Evolutionary conservation across 768 basidiomycete species (phyloP).

Genomic region (Termitomyces sp.): DNA sequence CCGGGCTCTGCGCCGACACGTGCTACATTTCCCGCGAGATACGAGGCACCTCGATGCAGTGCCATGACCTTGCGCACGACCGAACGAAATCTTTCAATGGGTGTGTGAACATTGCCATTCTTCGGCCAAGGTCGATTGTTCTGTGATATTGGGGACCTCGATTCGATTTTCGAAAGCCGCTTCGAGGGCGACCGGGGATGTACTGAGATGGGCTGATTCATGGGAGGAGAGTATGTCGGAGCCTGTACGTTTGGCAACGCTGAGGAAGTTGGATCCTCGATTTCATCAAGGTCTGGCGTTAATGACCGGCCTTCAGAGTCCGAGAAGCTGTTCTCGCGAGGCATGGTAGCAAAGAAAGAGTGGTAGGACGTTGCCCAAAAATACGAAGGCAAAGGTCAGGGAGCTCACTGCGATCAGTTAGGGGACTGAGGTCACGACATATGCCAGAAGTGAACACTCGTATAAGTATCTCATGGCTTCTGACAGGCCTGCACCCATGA

Average conservation of each 20-base stretch:
- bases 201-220: background rate
- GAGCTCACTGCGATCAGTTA: background rate
- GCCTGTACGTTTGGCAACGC: slow-evolving; percentile 10
- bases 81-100: slow-evolving; percentile 48
- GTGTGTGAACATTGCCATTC: slow-evolving; percentile 20
- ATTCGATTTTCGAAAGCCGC: slow-evolving; percentile 7
- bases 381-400: background rate
- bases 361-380: slow-evolving; percentile 4
- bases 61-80: slow-evolving; percentile 60
- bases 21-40: slow-evolving; percentile 21
- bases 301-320: slow-evolving; percentile 64
- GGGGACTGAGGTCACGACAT: background rate
- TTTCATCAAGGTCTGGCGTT: slow-evolving; percentile 57
- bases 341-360: slow-evolving; percentile 33
- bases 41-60: slow-evolving; percentile 49
- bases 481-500: background rate
- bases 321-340: slow-evolving; percentile 62
- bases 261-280: background rate
- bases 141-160: slow-evolving; percentile 2
- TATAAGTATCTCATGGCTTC: background rate
- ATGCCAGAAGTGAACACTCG: background rate
- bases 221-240: background rate
- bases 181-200: slow-evolving; percentile 6
- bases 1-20: slow-evolving; percentile 67
- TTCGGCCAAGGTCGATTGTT: slow-evolving; percentile 11